Evolutionary conservation across 129 eudicot genomes (phyloP).

Genomic region (Helianthus annuus): DNA sequence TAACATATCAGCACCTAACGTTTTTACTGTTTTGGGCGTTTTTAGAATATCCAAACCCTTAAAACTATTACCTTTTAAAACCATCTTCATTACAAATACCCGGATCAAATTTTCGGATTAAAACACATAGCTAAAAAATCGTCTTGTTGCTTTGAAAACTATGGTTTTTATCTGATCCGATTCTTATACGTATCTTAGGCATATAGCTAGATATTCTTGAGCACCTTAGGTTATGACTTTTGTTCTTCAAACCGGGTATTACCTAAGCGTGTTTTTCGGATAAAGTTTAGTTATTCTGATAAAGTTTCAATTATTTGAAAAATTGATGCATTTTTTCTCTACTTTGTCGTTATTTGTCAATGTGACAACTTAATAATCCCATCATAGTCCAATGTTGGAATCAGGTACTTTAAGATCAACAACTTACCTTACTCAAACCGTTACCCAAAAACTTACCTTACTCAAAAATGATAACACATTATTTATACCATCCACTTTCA

Average conservation of each 20-base stretch:
- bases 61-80: too few relatives aligned
- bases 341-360: neutral
- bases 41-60: too few relatives aligned
- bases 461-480: neutral
- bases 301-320: neutral
- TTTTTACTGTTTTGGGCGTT: too few relatives aligned
- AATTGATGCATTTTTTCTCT: neutral
- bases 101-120: too few relatives aligned
- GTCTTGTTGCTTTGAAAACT: too few relatives aligned
- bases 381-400: slow-evolving; percentile 1
- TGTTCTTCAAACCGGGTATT: neutral
- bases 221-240: neutral
- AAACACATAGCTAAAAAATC: too few relatives aligned
- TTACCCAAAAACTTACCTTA: neutral
- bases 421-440: neutral
- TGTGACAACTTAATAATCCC: neutral
- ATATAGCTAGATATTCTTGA: neutral
- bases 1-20: too few relatives aligned
- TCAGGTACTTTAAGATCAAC: neutral
- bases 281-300: neutral
- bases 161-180: too few relatives aligned
- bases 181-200: too few relatives aligned
- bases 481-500: neutral
- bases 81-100: too few relatives aligned
- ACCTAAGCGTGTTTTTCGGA: neutral